phyloP scores from a whole-genome alignment of 441 rosid species.

The Corymbia calophylla region DNA sequence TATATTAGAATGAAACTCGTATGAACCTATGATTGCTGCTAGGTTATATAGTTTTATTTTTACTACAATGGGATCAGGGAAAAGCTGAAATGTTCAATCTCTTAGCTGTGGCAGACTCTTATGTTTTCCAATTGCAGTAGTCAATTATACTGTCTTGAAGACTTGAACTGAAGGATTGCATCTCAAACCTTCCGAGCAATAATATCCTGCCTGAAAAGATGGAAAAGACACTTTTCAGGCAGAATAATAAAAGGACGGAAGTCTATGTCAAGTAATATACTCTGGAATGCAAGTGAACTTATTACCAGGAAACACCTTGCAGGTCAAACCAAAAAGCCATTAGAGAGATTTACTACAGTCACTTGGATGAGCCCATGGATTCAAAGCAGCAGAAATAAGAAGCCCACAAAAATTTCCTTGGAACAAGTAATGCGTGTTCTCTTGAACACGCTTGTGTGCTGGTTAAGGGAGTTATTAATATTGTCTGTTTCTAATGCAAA shows the following conservation, averaged over 20 bases:
- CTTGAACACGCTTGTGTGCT: background rate
- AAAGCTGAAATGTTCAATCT: background rate
- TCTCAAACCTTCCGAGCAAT: background rate
- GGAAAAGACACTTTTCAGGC: slow-evolving; percentile 1
- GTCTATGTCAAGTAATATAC: background rate
- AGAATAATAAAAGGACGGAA: background rate
- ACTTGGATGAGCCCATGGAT: background rate
- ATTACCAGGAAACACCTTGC: background rate
- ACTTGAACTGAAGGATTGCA: background rate
- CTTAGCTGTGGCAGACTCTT: background rate
- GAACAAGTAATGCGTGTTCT: background rate
- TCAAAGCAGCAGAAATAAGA: background rate
- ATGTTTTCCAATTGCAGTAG: background rate
- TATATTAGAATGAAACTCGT: background rate
- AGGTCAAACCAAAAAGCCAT: background rate
- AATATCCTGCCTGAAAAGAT: slow-evolving; percentile 58
- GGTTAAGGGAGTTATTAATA: background rate
- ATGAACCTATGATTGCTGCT: background rate
- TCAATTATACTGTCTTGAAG: background rate
- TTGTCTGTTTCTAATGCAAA: background rate
- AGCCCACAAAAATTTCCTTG: background rate
- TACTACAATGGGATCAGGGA: background rate
- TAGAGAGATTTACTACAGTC: background rate
- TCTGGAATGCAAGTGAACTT: background rate
- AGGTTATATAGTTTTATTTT: background rate